Evolutionary conservation across 345 rosid genomes (phyloP), one percentile per base, ranked within the genome.

Genomic region (Corchorus capsularis): DNA sequence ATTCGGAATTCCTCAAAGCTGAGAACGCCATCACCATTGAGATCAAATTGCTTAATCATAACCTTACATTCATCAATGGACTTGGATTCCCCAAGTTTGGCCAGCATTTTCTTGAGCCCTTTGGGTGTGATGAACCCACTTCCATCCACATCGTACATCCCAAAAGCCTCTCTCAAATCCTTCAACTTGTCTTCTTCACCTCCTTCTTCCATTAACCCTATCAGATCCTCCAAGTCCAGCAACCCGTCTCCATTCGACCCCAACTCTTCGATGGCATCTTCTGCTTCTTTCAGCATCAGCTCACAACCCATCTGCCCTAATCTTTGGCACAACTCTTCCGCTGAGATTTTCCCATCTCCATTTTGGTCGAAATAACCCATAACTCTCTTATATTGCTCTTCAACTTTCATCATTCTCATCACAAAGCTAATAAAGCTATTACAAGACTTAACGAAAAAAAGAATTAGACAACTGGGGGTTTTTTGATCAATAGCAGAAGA

Each of bases 231-330:
- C 77, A 85, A 27, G 7, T 77, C 85, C 75, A 87, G 34, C 57
- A 84, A 56, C 27, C 92, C 92, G 27, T 87, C 92, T 3, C 89
- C 84, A 14, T 85, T 85, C 0, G 85, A 82, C 72, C 82, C 90
- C 68, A 82, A 19, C 11, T 68, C 63, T 64, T 73, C 74, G 0
- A 86, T 75, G 6, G 72, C 85, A 2, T 41, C 32, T 61, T 85
- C 82, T 9, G 72, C 92, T 50, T 85, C 90, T 1, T 69, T 35
- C 1, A 79, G 17, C 43, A 57, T 17, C 76, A 85, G 15, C 69
- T 84, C 85, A 7, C 78, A 77, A 0, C 80, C 86, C 9, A 80
- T 55, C 60, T 69, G 60, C 2, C 83, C 77, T 5, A 86, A 54
- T 1, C 82, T 77, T 8, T 52, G 73, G 63, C 74, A 78, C 22